A percentile compares a stretch with the other conserved stretches of the same genome.
Conservation (phyloP, 164 flowering plant genomes). For the Vitis labrusca region DNA sequence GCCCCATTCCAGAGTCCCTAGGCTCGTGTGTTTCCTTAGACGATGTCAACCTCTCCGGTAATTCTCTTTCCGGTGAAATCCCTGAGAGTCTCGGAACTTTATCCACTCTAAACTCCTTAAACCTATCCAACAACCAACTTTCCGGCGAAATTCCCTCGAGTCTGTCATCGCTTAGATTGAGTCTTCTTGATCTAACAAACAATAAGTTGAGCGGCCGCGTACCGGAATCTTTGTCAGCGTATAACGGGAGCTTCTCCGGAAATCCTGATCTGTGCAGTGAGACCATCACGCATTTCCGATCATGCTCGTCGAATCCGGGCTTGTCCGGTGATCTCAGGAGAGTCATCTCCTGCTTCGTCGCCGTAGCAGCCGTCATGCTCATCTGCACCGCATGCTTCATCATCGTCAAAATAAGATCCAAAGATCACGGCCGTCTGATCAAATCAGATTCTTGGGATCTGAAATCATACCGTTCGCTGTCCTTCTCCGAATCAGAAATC, state of each 20-base stretch:
- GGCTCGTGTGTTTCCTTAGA: conserved; percentile 33
- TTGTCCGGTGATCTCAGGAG: conserved; percentile 6
- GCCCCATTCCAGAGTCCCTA: conserved; percentile 34
- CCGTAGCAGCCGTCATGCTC: conserved; percentile 22
- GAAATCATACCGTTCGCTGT: conserved; percentile 33
- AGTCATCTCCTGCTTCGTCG: conserved; percentile 22
- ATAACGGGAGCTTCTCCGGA: conserved; percentile 36
- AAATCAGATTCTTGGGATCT: conserved; percentile 35
- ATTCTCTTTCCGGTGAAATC: conserved; percentile 31
- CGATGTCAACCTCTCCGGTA: conserved; percentile 29
- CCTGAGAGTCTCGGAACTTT: conserved; percentile 32
- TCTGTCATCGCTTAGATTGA: conserved; percentile 31
- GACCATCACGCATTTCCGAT: conserved; percentile 2
- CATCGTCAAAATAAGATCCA: conserved; percentile 16
- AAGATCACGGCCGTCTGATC: conserved; percentile 5
- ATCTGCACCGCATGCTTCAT: conserved; percentile 18
- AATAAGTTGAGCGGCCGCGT: conserved; percentile 42
- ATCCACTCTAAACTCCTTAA: conserved; percentile 33
- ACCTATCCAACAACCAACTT: conserved; percentile 37
- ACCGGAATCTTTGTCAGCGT: conserved; percentile 37
- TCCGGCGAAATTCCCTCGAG: conserved; percentile 40
- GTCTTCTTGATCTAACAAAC: conserved; percentile 49
- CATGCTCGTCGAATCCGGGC: conserved; percentile 26
- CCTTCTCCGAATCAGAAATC: conserved; percentile 40
- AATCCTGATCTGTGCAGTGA: conserved; percentile 49